phyloP scores from a whole-genome alignment of 2,329 filamentous ascomycete genomes.

The Balansia obtecta region DNA sequence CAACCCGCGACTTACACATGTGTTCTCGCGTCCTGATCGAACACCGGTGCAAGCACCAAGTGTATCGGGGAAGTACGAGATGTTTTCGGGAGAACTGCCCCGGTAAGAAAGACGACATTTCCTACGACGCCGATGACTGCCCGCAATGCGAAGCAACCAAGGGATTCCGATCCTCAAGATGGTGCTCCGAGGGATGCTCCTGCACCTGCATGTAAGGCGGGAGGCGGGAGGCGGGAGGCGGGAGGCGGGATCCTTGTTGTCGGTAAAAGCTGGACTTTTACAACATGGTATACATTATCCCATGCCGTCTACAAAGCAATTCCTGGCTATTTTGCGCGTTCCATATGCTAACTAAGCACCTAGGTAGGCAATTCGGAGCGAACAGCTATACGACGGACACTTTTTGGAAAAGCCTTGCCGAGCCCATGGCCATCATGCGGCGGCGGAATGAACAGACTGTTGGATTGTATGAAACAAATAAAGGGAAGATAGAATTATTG shows the following conservation, averaged over 20 bases:
- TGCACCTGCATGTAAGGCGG: slow-evolving; percentile 16
- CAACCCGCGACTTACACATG: slow-evolving; percentile 13
- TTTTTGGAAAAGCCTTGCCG: neutral
- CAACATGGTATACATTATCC: neutral
- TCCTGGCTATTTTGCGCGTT: neutral
- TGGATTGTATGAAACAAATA: neutral
- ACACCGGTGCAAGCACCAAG: slow-evolving; percentile 24
- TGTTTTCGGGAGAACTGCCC: slow-evolving; percentile 22
- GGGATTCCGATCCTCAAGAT: slow-evolving; percentile 20
- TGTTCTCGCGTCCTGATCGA: slow-evolving; percentile 21
- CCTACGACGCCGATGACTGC: slow-evolving; percentile 19
- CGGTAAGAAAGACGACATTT: slow-evolving; percentile 18
- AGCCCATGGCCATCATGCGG: neutral
- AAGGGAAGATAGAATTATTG: neutral
- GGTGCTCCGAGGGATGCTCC: slow-evolving; percentile 23
- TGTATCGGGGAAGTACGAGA: slow-evolving; percentile 22
- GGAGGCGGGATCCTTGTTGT: neutral
- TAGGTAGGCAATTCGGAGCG: too few species aligned
- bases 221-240: too few species aligned
- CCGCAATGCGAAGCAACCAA: slow-evolving; percentile 21
- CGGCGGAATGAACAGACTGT: neutral
- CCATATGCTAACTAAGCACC: too few species aligned
- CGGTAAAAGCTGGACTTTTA: neutral
- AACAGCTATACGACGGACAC: neutral
- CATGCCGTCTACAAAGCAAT: neutral